A percentile compares a stretch with the other conserved stretches of the same genome.
These are phyloP conservation scores for Rhodotorula babjevae DNA, from an alignment of 768 basidiomycete genomes.

Conservation along the genomic window DNA sequence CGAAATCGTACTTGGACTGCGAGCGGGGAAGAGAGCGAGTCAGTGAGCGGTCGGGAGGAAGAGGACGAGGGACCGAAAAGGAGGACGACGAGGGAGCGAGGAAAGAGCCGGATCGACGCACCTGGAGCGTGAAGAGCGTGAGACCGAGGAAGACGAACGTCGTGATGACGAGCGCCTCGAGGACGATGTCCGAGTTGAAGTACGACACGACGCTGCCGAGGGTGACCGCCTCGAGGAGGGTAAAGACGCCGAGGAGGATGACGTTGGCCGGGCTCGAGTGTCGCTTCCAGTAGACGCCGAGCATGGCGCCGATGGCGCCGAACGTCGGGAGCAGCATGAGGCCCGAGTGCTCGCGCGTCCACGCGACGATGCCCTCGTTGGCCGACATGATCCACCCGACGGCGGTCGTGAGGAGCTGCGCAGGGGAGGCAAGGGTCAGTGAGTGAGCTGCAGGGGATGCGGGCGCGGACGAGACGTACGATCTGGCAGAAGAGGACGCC, in stretches of 20 bases:
- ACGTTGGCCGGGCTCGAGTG: slow-evolving; percentile 85
- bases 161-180: slow-evolving; percentile 89
- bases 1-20: slow-evolving; percentile 73
- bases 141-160: slow-evolving; percentile 87
- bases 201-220: slow-evolving; percentile 79
- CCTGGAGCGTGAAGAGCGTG: slow-evolving; percentile 90
- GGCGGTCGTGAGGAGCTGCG: slow-evolving; percentile 64
- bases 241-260: slow-evolving; percentile 77
- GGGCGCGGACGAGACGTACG: slow-evolving; percentile 47
- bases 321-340: slow-evolving; percentile 45
- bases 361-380: slow-evolving; percentile 51
- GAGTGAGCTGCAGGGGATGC: too few relatives aligned
- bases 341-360: slow-evolving; percentile 43
- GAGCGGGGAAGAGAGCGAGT: slow-evolving; percentile 44
- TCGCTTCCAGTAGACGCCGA: slow-evolving; percentile 83
- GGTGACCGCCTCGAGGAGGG: slow-evolving; percentile 81
- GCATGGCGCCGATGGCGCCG: slow-evolving; percentile 61
- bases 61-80: too few relatives aligned
- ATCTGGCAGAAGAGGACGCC: slow-evolving; percentile 62
- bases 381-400: slow-evolving; percentile 61
- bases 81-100: neutral
- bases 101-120: too few relatives aligned
- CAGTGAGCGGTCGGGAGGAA: neutral
- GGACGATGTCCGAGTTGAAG: slow-evolving; percentile 61
- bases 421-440: slow-evolving; percentile 32